Evolutionary conservation across 2,329 filamentous ascomycete genomes (phyloP).

Genomic region (Xylariaceae sp.): DNA sequence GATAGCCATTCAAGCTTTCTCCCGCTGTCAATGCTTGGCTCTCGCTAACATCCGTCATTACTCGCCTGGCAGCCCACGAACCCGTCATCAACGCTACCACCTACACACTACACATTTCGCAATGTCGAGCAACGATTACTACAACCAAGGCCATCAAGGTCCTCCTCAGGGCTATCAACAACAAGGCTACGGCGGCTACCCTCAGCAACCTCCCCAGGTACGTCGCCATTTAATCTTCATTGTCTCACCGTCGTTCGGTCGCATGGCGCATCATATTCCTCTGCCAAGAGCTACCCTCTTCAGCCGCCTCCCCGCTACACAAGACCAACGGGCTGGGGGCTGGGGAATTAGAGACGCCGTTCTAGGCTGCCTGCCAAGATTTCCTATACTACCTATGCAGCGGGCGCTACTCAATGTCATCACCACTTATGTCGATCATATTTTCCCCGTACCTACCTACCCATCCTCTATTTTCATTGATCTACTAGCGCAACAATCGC

Average conservation of each 20-base stretch:
- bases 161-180: slow-evolving; percentile 42
- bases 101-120: slow-evolving; percentile 21
- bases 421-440: too few relatives aligned
- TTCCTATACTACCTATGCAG: too few relatives aligned
- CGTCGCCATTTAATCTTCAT: slow-evolving; percentile 30
- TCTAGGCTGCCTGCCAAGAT: too few relatives aligned
- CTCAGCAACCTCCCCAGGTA: slow-evolving; percentile 53
- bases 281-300: slow-evolving; percentile 17
- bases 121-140: slow-evolving; percentile 44
- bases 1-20: neutral
- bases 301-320: neutral
- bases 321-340: too few relatives aligned
- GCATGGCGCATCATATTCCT: slow-evolving; percentile 10
- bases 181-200: slow-evolving; percentile 44
- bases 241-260: slow-evolving; percentile 15
- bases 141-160: slow-evolving; percentile 43
- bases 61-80: too few relatives aligned
- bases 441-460: too few relatives aligned
- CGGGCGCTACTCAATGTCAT: too few relatives aligned
- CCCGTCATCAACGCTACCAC: neutral
- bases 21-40: slow-evolving; percentile 1
- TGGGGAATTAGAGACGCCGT: too few relatives aligned
- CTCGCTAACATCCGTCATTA: slow-evolving; percentile 7
- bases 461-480: neutral
- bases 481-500: neutral